These are phyloP conservation scores for Rubus idaeus DNA, from an alignment of 306 rosid genomes.

Conservation along the genomic window DNA sequence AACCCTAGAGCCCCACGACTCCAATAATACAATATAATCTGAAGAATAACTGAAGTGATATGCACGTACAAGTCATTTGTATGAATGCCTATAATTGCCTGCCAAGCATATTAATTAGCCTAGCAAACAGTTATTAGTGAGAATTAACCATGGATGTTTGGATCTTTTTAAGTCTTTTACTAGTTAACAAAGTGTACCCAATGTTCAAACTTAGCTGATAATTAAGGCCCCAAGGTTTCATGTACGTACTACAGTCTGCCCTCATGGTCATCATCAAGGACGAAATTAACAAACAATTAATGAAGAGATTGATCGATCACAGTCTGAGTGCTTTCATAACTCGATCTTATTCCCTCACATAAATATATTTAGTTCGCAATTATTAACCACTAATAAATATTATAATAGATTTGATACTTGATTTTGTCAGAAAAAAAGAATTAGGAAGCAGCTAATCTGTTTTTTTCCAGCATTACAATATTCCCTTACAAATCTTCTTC, in stretches of 20 bases:
- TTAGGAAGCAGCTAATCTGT: constrained; percentile 17
- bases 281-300: not conserved
- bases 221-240: not conserved
- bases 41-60: no score
- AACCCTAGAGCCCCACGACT: not conserved
- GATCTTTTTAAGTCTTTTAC: not conserved
- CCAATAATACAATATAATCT: not conserved
- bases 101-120: not conserved
- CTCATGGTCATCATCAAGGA: not conserved
- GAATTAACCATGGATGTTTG: not conserved
- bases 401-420: not conserved
- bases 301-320: not conserved
- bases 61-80: no score
- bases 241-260: not conserved
- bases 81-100: no score
- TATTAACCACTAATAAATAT: not conserved
- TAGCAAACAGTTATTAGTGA: not conserved
- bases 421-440: constrained; percentile 15
- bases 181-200: not conserved
- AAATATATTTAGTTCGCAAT: not conserved
- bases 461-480: constrained; percentile 3
- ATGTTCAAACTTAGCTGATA: not conserved
- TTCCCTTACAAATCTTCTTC: constrained; percentile 9
- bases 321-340: not conserved
- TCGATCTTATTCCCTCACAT: not conserved